Conservation (phyloP, 2,329 filamentous ascomycete species). For the Aureobasidium leucospermi region DNA sequence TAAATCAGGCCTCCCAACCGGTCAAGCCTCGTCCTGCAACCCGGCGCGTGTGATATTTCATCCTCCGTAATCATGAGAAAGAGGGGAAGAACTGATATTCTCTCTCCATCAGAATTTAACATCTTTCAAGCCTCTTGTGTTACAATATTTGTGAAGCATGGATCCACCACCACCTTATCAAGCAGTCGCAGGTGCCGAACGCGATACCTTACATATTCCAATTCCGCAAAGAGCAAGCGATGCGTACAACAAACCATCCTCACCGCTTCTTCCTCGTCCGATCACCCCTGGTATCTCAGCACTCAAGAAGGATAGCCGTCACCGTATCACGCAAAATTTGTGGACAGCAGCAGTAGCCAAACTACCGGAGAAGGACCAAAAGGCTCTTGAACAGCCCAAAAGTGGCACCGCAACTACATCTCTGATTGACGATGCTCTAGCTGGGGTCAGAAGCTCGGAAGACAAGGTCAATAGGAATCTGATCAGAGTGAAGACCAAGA, state of each 20-base stretch:
- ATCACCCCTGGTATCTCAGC: too few species aligned
- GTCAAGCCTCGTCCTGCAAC: not conserved
- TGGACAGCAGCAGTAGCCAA: not conserved
- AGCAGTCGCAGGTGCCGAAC: not conserved
- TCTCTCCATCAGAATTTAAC: too few species aligned
- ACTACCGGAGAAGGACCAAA: not conserved
- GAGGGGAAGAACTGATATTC: not conserved
- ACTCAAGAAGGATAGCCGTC: not conserved
- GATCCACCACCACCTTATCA: not conserved
- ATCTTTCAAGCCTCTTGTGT: too few species aligned
- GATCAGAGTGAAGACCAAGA: not conserved
- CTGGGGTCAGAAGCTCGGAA: not conserved
- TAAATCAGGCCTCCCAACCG: not conserved
- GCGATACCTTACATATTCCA: not conserved
- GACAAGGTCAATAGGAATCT: not conserved
- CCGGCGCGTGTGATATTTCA: not conserved
- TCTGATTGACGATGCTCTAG: not conserved
- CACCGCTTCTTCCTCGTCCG: not conserved
- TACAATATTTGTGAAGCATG: not conserved
- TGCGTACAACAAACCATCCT: not conserved
- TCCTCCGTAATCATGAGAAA: not conserved
- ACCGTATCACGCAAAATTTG: not conserved
- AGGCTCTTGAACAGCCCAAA: not conserved
- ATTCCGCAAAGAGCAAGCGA: not conserved
- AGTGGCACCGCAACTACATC: not conserved